These are phyloP conservation scores for Epichloe glyceriae DNA, from an alignment of 2,329 filamentous ascomycete genomes.

Conservation along the genomic window DNA sequence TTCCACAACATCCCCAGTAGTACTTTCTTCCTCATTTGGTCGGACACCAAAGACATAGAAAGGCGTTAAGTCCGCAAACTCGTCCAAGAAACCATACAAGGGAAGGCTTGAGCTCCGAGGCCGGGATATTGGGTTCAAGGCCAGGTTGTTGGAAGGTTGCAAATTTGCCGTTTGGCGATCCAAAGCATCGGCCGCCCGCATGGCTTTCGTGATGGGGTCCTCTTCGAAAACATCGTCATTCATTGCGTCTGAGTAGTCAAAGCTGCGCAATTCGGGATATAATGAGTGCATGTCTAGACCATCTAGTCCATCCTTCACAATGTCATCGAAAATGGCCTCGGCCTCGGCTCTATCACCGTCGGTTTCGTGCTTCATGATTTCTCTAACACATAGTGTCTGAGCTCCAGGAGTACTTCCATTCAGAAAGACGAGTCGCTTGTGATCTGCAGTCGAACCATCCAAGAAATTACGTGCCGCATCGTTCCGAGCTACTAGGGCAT, in stretches of 20 bases:
- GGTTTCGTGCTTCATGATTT: slow-evolving; percentile 40
- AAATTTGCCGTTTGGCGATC: slow-evolving; percentile 41
- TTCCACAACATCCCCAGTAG: slow-evolving; percentile 8
- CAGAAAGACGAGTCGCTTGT: slow-evolving; percentile 45
- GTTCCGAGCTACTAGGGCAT: slow-evolving; percentile 33
- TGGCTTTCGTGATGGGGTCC: slow-evolving; percentile 41
- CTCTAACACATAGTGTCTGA: slow-evolving; percentile 38
- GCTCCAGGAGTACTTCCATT: slow-evolving; percentile 45
- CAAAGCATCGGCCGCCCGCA: slow-evolving; percentile 45
- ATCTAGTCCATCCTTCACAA: slow-evolving; percentile 36
- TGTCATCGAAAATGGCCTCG: slow-evolving; percentile 34
- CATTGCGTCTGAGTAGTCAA: background rate
- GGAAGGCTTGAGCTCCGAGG: slow-evolving; percentile 38
- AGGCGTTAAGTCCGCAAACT: slow-evolving; percentile 29
- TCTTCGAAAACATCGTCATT: slow-evolving; percentile 24
- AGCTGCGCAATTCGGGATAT: slow-evolving; percentile 9
- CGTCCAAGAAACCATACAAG: slow-evolving; percentile 30
- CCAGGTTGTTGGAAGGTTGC: slow-evolving; percentile 36
- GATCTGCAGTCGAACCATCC: slow-evolving; percentile 27
- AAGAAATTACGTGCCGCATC: slow-evolving; percentile 40
- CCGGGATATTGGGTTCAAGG: slow-evolving; percentile 26
- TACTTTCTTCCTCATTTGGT: slow-evolving; percentile 11
- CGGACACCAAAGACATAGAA: slow-evolving; percentile 35
- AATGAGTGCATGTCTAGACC: slow-evolving; percentile 19
- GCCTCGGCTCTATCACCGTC: slow-evolving; percentile 36